Evolutionary conservation across 371 early-diverging fungal genomes (phyloP).

Genomic region (Lichtheimia ramosa): DNA sequence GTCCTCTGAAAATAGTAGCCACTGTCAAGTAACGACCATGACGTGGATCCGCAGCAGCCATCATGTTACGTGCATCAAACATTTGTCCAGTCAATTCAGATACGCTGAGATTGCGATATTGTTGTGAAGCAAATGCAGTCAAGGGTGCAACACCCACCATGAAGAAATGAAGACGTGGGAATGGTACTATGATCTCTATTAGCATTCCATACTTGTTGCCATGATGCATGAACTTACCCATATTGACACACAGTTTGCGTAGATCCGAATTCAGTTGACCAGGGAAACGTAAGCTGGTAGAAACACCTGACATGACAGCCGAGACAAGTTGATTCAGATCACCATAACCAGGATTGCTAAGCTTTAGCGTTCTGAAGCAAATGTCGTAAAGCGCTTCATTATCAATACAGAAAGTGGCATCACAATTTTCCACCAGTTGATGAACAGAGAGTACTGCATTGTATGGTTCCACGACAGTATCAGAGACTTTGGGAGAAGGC

Average conservation of each 20-base stretch:
- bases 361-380: conserved; percentile 83
- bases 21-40: conserved; percentile 98
- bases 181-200: conserved; percentile 66
- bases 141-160: conserved; percentile 99
- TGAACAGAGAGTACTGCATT: conserved; percentile 89
- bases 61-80: conserved; percentile 99
- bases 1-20: conserved; percentile 98
- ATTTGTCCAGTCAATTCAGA: conserved; percentile 96
- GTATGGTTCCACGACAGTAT: conserved; percentile 95
- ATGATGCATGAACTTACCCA: conserved; percentile 72
- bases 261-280: conserved; percentile 98
- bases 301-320: conserved; percentile 92
- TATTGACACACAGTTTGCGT: conserved; percentile 97
- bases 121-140: conserved; percentile 83
- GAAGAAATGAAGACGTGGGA: conserved; percentile 99
- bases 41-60: conserved; percentile 97
- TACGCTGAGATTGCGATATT: conserved; percentile 89
- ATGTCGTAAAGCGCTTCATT: conserved; percentile 97
- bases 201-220: no score
- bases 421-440: conserved; percentile 90
- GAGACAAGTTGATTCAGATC: conserved; percentile 85
- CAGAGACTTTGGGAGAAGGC: conserved; percentile 94
- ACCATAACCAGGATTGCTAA: conserved; percentile 77
- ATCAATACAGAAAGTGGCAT: conserved; percentile 98
- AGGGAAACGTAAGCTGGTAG: conserved; percentile 98